Base-by-base conservation (phyloP, 148 eudicot genomes). In the Bassia scoparia region DNA sequence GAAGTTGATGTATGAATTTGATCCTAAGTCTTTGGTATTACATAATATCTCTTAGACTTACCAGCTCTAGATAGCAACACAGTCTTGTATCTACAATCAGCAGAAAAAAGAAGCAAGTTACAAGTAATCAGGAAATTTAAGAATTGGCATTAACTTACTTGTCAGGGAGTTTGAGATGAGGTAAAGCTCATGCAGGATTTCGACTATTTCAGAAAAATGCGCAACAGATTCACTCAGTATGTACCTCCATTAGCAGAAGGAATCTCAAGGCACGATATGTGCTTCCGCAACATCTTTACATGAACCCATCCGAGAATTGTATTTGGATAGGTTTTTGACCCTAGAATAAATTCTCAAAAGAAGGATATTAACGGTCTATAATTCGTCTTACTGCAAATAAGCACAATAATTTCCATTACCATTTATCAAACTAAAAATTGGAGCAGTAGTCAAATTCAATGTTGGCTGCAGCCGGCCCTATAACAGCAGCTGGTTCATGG, bases 401-500 rank as follows among this genome's bases (percentile, higher is more conserved):
- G 34, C 6, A 2, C 6, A 30, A 44, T 26, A 29, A 27, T 3
- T 12, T 20, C 50, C 27, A 9, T 68, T 79, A 85, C 88, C 86
- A 2, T 67, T 69, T n/a, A 85, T 67, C 30, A 85, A 34, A 68
- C 52, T 71, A 41, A 67, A 69, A 30, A 85, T 5, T 1, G 24
- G 35, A 9, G 43, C 23, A 37, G 68, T 53, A 33, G 79, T 78
- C 13, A 41, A 2, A 54, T 81, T 83, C 35, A 79, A 38, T 5
- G 37, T 60, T 18, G 83, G 84, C 52, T 81, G 88, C 54, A 85
- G 71, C 66, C 65, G 89, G 89, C 52, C 89, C 89, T 46, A 86
- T 71, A 31, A 86, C 89, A 44, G 74, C 46, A 70, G 76, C 80
- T 1, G 86, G 68, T 69, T 62, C 0, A 86, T 53, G 0, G 76